These are phyloP conservation scores for Sarocladiaceae sp. DNA, from an alignment of 2,329 filamentous ascomycete genomes.

Conservation along the genomic window DNA sequence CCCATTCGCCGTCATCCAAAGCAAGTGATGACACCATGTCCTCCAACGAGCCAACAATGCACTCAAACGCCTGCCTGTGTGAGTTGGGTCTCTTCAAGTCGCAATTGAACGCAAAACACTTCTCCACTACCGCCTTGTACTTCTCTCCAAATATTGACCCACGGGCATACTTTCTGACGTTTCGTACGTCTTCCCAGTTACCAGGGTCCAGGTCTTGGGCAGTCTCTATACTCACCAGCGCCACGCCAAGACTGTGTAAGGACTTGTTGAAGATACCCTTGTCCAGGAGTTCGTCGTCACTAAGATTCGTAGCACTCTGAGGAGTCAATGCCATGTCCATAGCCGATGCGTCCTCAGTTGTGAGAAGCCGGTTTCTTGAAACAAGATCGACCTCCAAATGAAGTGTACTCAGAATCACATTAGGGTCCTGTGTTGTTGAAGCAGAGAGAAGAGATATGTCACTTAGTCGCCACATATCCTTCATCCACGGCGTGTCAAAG, in stretches of 20 bases:
- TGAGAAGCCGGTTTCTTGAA: neutral
- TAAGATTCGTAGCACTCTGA: neutral
- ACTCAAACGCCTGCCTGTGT: conserved; percentile 1
- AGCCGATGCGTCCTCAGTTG: neutral
- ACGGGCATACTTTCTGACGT: neutral
- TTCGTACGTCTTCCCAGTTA: conserved; percentile 5
- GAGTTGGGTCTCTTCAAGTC: neutral
- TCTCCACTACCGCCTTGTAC: conserved; percentile 4
- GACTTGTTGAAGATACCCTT: conserved; percentile 6
- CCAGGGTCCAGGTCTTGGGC: neutral
- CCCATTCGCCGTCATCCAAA: neutral
- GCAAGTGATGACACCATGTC: neutral
- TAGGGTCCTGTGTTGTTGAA: neutral
- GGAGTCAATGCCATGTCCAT: neutral
- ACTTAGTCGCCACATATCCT: conserved; percentile 1
- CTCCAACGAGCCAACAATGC: conserved; percentile 4
- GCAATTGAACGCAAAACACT: conserved; percentile 6
- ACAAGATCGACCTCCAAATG: neutral
- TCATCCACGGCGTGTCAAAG: conserved; percentile 5
- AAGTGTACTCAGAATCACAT: neutral
- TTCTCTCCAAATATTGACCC: conserved; percentile 2
- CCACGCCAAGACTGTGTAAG: conserved; percentile 2
- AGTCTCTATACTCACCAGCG: neutral
- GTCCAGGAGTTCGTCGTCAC: neutral
- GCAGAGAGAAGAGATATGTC: neutral